A percentile compares a stretch with the other conserved stretches of the same genome.
These are phyloP conservation scores for Fusarium haematococcum DNA, from an alignment of 2,329 filamentous ascomycete species.

Conservation along the genomic window DNA sequence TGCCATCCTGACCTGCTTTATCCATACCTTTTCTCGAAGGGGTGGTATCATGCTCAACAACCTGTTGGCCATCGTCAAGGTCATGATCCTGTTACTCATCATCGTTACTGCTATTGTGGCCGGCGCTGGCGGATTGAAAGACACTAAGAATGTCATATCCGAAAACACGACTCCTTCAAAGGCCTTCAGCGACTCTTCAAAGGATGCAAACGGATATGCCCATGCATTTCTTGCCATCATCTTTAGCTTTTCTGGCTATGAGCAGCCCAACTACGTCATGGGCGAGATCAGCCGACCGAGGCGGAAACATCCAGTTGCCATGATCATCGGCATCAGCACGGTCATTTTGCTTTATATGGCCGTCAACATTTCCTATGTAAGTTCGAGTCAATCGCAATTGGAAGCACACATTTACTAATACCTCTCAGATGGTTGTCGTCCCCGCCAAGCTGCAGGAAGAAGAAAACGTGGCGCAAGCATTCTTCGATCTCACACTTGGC, in stretches of 20 bases:
- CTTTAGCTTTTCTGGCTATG: conserved; percentile 53
- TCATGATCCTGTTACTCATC: conserved; percentile 60
- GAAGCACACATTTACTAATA: neutral
- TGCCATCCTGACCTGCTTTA: conserved; percentile 57
- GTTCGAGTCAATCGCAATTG: neutral
- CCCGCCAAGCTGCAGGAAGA: conserved; percentile 32
- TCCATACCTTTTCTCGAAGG: conserved; percentile 61
- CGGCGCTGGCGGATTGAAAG: conserved; percentile 43
- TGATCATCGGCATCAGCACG: conserved; percentile 45
- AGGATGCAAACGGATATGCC: conserved; percentile 48
- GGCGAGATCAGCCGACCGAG: conserved; percentile 49
- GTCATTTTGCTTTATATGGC: conserved; percentile 51
- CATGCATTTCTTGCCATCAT: conserved; percentile 59
- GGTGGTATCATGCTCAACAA: conserved; percentile 66
- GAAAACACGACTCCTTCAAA: conserved; percentile 43
- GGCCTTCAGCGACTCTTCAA: conserved; percentile 40
- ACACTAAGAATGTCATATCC: conserved; percentile 37
- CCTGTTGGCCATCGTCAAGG: conserved; percentile 61
- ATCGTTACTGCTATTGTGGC: conserved; percentile 50
- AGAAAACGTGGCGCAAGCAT: conserved; percentile 46
- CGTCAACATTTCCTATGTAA: conserved; percentile 53
- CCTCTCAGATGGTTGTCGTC: conserved; percentile 54
- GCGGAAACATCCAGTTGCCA: conserved; percentile 49
- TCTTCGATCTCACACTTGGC: conserved; percentile 51
- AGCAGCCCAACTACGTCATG: conserved; percentile 54